phyloP scores from a whole-genome alignment of 495 filamentous ascomycete species.

The Xylaria grammica region DNA sequence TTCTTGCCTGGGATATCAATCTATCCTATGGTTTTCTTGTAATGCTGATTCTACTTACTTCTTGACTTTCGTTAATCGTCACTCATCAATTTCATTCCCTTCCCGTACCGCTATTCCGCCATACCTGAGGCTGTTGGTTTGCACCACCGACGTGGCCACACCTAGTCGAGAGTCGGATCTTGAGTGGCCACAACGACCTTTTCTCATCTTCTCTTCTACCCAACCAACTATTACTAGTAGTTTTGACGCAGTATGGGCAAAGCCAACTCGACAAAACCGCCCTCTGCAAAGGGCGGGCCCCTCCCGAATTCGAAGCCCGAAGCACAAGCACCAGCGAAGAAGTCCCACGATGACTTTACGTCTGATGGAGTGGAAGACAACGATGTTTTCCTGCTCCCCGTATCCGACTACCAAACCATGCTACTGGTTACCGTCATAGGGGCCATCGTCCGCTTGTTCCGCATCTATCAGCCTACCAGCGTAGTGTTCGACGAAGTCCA shows the following conservation, averaged over 20 bases:
- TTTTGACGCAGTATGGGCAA: conserved; percentile 45
- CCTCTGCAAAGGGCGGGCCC: conserved; percentile 36
- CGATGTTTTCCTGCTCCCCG: conserved; percentile 75
- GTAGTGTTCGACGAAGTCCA: conserved; percentile 99
- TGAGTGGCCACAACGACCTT: conserved; percentile 31
- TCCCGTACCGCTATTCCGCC: conserved; percentile 9
- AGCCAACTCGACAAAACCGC: conserved; percentile 46
- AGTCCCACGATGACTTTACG: conserved; percentile 60
- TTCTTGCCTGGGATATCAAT: conserved; percentile 22
- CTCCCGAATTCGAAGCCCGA: conserved; percentile 35
- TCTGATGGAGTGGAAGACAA: conserved; percentile 71
- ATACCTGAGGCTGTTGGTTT: conserved; percentile 18
- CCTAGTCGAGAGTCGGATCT: background rate
- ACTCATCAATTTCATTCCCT: conserved; percentile 28
- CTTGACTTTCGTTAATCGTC: conserved; percentile 54
- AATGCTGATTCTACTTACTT: conserved; percentile 48
- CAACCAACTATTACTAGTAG: conserved; percentile 1
- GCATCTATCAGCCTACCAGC: conserved; percentile 93
- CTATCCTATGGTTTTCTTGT: conserved; percentile 44
- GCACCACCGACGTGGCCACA: background rate
- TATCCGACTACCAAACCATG: conserved; percentile 80
- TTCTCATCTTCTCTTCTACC: conserved; percentile 14
- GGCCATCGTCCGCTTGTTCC: conserved; percentile 82
- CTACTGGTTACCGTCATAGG: conserved; percentile 74
- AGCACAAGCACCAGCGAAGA: conserved; percentile 31